phyloP scores from a whole-genome alignment of 495 filamentous ascomycete species.

The Bacidia rubella region DNA sequence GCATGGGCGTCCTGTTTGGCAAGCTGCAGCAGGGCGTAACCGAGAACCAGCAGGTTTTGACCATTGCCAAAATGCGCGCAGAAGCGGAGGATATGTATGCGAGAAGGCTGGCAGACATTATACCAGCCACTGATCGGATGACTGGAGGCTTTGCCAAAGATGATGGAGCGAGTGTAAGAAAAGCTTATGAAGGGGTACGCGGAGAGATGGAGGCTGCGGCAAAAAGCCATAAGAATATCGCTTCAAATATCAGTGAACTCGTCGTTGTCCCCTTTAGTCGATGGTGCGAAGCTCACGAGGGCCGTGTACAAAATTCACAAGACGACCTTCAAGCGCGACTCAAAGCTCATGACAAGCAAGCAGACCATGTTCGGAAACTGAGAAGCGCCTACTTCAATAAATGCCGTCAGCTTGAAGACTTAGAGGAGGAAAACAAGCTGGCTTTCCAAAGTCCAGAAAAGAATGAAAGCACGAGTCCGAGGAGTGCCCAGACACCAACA shows the following conservation, averaged over 20 bases:
- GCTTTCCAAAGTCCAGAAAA: slow-evolving; percentile 77
- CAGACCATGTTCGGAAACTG: slow-evolving; percentile 77
- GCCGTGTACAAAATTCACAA: slow-evolving; percentile 81
- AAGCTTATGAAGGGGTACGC: slow-evolving; percentile 93
- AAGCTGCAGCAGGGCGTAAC: slow-evolving; percentile 93
- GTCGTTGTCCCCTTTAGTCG: slow-evolving; percentile 86
- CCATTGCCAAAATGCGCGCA: slow-evolving; percentile 83
- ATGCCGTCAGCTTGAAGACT: slow-evolving; percentile 85
- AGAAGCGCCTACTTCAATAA: slow-evolving; percentile 97
- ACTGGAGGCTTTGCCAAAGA: slow-evolving; percentile 79
- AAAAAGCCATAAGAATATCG: slow-evolving; percentile 85
- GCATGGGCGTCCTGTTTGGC: slow-evolving; percentile 86
- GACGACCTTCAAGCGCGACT: slow-evolving; percentile 81
- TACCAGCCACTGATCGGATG: slow-evolving; percentile 67
- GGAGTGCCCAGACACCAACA: slow-evolving; percentile 38
- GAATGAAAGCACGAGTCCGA: slow-evolving; percentile 30
- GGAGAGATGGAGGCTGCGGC: slow-evolving; percentile 88
- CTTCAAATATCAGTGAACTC: slow-evolving; percentile 86
- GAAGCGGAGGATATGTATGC: slow-evolving; percentile 91
- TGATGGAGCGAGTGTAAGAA: slow-evolving; percentile 89
- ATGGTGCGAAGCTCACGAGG: slow-evolving; percentile 90
- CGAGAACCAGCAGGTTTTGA: slow-evolving; percentile 89
- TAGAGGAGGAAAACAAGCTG: slow-evolving; percentile 97
- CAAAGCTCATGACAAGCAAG: slow-evolving; percentile 85
- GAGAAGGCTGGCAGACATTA: slow-evolving; percentile 65